phyloP scores from a whole-genome alignment of 129 eudicot genomes.

The Escallonia rubra region DNA sequence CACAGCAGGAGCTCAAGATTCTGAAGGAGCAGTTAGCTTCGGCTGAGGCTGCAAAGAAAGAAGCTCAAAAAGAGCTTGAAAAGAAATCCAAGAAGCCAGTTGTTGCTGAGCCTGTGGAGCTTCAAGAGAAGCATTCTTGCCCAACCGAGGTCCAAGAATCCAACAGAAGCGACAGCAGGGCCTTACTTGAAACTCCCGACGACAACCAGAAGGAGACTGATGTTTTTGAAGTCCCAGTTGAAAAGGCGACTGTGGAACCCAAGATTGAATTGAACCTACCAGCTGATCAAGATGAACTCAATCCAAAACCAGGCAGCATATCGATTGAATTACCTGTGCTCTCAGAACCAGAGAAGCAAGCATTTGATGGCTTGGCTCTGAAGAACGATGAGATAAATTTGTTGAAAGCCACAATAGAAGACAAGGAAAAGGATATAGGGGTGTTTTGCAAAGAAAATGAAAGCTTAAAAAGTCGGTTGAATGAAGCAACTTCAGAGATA shows the following conservation, averaged over 20 bases:
- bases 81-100: constrained; percentile 35
- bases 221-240: constrained; percentile 81
- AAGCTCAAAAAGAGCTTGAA: constrained; percentile 66
- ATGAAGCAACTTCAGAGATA: constrained; percentile 38
- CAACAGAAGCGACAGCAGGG: constrained; percentile 1
- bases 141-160: constrained; percentile 26
- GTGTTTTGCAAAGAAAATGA: constrained; percentile 34
- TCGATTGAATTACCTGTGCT: constrained; percentile 21
- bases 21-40: constrained; percentile 68
- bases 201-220: constrained; percentile 61
- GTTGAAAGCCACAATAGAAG: constrained; percentile 39
- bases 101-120: background rate
- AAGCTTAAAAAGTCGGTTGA: constrained; percentile 35
- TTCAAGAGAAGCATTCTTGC: constrained; percentile 7
- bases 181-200: constrained; percentile 25
- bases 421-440: constrained; percentile 38
- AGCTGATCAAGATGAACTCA: constrained; percentile 25
- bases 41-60: constrained; percentile 71
- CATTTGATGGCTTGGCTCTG: constrained; percentile 24
- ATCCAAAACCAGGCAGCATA: constrained; percentile 8
- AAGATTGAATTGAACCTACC: constrained; percentile 14
- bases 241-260: constrained; percentile 26
- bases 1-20: constrained; percentile 73
- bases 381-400: constrained; percentile 41
- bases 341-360: constrained; percentile 20